Base-by-base conservation (phyloP, 805 yeast species). In the Candida qinlingensis region DNA sequence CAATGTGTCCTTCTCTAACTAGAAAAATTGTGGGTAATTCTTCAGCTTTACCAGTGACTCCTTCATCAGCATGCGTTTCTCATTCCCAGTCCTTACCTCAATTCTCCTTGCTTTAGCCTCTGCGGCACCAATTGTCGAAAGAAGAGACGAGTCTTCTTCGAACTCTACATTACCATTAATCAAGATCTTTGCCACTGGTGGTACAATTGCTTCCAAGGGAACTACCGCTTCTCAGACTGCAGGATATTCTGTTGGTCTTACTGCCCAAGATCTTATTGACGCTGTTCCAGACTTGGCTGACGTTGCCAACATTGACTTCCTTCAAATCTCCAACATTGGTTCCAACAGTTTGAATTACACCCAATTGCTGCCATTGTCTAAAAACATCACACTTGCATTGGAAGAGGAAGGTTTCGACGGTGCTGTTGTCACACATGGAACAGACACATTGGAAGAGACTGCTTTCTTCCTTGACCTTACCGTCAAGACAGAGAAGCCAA, bases 361-460 rank as follows among this genome's bases (percentile, higher is more conserved):
- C 1, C 74, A 77, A 39, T 64, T 81, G 47, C 57, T 72, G 46
- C 65, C 67, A 42, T 70, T 81, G 42, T 72, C 78, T 51, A 62
- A 67, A 40, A 74, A 75, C 48, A 70, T 81, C 19, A 63, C 72
- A 10, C 69, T 69, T 27, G 74, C 76, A 33, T 59, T 80, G 36
- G 68, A 64, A 28, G 51, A 64, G 3, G 63, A 54, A 38, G 62
- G 60, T 12, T 77, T 71, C 53, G 80, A 79, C 56, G 86, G 85
- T 38, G 73, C 80, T 19, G 86, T 81, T 39, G 76, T 81, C 37
- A 81, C 86, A 1, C 87, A 81, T 61, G 87, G 87, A n/a, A 81
- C 87, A 7, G 87, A 81, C 57, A 78, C 86, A 2, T 70, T 80
- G 68, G 81, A 83, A 45, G 87, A 81, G 60, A 81, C 87, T 7